Evolutionary conservation across 192 early-diverging fungal species (phyloP).

Genomic region (Podila minutissima): DNA sequence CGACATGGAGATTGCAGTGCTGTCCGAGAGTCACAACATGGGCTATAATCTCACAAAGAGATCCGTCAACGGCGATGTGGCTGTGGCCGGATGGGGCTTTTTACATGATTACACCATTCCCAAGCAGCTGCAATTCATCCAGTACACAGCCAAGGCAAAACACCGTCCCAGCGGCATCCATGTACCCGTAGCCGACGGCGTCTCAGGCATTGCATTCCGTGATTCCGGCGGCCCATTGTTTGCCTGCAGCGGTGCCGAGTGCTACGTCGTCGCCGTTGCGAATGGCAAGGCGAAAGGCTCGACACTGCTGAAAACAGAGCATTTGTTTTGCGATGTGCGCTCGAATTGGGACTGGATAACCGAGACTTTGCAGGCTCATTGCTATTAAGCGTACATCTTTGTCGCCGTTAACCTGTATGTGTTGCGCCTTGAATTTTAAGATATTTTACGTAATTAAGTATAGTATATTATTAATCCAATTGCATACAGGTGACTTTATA

Average conservation of each 20-base stretch:
- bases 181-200: conserved; percentile 11
- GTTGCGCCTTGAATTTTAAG: too few species aligned
- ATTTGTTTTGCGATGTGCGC: conserved; percentile 4
- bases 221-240: conserved; percentile 16
- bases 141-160: conserved; percentile 6
- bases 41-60: conserved; percentile 6
- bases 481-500: too few species aligned
- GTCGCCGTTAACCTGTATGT: too few species aligned
- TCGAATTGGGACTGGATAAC: conserved; percentile 15
- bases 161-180: background rate
- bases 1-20: conserved; percentile 18
- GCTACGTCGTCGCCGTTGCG: background rate
- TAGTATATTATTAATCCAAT: too few species aligned
- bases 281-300: conserved; percentile 6
- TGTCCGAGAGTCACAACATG: conserved; percentile 2
- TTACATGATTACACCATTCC: conserved; percentile 10
- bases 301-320: conserved; percentile 10
- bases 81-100: conserved; percentile 11
- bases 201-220: conserved; percentile 12
- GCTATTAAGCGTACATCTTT: background rate
- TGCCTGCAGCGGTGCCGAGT: conserved; percentile 3
- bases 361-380: conserved; percentile 1
- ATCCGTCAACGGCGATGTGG: background rate
- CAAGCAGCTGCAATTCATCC: conserved; percentile 11
- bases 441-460: too few species aligned